Evolutionary conservation across 257 asterid genomes (phyloP), one percentile per base, ranked within the genome.

Genomic region (Forsythia viridissima): DNA sequence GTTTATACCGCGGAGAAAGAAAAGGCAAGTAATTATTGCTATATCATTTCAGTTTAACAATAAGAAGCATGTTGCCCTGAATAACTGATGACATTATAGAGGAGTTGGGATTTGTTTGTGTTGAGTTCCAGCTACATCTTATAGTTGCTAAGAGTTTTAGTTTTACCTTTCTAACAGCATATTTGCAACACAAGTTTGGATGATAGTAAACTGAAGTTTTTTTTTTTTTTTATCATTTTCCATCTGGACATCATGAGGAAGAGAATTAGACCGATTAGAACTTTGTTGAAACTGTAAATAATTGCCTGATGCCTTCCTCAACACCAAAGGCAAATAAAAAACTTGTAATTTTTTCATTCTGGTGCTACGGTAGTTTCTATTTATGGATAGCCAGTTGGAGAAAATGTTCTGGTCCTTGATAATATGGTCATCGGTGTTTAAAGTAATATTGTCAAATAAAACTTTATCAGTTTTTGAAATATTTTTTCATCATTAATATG

Each of bases 1-100:
- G 84, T 59, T 18, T 96, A 96, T 71, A 87, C 84, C 78, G 96
- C 98, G 76, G 93, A 93, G 82, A 77, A 90, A 80, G 96, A 96
- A 90, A 90, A 96, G 94, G 99, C 87, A 78, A 71, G 86, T 78
- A 43, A 42, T 77, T 77, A 46, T 42, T 83, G 66, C 71, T 67
- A 59, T 74, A 55, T 76, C 37, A 76, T 74, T 67, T 71, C 73
- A 34, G 68, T 76, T 51, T 55, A 40, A 48, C 81, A 74, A 70
- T 63, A 63, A 12, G 55, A 21, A 44, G 30, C 38, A 11, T 68
- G 65, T 40, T 80, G 59, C 40, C 12, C 65, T 75, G 15, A 43
- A 36, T 46, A 44, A 39, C 12, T 46, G 51, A 69, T 74, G 69
- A 37, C 74, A 80, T 72, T 70, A 46, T 66, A 24, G 48, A 57